Conservation (phyloP, 345 rosid species). For the Salix suchowensis region DNA sequence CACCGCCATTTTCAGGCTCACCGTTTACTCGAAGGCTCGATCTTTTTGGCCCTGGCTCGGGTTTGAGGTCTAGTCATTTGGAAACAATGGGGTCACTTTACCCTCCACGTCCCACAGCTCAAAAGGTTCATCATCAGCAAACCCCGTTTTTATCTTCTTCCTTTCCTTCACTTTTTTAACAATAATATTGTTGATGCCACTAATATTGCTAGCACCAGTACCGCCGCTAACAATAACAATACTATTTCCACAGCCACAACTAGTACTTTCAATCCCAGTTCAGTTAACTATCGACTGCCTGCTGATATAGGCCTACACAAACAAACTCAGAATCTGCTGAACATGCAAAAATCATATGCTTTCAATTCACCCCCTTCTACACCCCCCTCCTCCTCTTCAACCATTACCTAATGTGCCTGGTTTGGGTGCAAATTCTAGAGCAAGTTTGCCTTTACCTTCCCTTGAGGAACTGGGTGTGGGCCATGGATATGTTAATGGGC, state of each 20-base stretch:
- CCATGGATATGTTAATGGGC: constrained; percentile 24
- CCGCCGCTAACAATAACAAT: not conserved
- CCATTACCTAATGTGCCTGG: constrained; percentile 14
- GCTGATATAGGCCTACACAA: constrained; percentile 30
- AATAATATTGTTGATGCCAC: constrained; percentile 9
- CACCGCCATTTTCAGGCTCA: constrained; percentile 65
- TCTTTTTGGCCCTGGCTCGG: constrained; percentile 50
- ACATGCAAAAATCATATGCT: constrained; percentile 32
- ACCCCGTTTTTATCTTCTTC: constrained; percentile 27
- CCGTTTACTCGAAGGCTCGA: constrained; percentile 60
- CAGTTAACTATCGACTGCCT: constrained; percentile 31
- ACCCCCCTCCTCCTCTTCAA: constrained; percentile 16
- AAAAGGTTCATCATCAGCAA: constrained; percentile 38
- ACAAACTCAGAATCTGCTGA: constrained; percentile 28
- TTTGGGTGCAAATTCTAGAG: constrained; percentile 26
- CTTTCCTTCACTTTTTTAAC: constrained; percentile 8
- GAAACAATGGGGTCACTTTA: constrained; percentile 36
- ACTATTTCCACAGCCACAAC: constrained; percentile 10
- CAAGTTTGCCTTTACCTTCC: constrained; percentile 19
- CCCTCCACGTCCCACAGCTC: constrained; percentile 53
- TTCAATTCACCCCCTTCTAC: constrained; percentile 34
- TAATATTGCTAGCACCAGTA: constrained; percentile 1
- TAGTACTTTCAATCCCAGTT: constrained; percentile 21
- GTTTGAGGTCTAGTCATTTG: constrained; percentile 30
- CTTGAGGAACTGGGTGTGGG: constrained; percentile 35